Evolutionary conservation across 768 basidiomycete genomes (phyloP), one percentile per base, ranked within the genome.

Genomic region (Panus rudis): DNA sequence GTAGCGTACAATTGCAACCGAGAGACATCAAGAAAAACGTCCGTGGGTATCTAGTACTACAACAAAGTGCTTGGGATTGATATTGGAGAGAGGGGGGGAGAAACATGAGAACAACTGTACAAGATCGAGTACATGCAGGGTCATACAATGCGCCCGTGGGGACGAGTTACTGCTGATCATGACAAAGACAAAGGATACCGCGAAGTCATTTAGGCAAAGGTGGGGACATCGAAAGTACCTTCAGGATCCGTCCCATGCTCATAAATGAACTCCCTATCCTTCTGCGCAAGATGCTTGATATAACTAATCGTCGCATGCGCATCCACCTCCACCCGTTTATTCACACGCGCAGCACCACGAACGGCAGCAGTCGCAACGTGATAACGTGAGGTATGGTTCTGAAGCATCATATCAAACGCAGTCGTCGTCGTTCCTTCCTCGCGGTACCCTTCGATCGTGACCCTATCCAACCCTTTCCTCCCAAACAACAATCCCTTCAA

Each of bases 351-450:
- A 8, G 71, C 80, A 25, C 73, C 73, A 12, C 72, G 70, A 26
- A 86, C 67, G 6, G 82, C 84, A 11, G 68, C 69, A 4, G 72
- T 63, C 24, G 83, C 84, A 28, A 85, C 71, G 42, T 81, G 66
- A 58, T 76, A 86, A 27, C 84, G 71, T 23, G 81, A 83, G 0
- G 80, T 81, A 40, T 67, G 63, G 59, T 86, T 86, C 57, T 72
- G 71, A 14, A 85, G 59, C 83, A 85, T 80, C 84, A 85, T 86
- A 78, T 84, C 82, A 48, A 86, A 87, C n/a, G 84, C 84, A 8
- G 83, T 81, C 19, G 87, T 90, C 14, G 87, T 89, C 1, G 83
- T 85, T 12, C 85, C 81, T 62, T 85, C 83, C 57, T 85, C 84
- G 26, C 63, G 65, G 54, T 83, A 84, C 48, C 84, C 82, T 31